Conservation (phyloP, 352 stramenopile genomes). For the Globisporangium cederbergense region DNA sequence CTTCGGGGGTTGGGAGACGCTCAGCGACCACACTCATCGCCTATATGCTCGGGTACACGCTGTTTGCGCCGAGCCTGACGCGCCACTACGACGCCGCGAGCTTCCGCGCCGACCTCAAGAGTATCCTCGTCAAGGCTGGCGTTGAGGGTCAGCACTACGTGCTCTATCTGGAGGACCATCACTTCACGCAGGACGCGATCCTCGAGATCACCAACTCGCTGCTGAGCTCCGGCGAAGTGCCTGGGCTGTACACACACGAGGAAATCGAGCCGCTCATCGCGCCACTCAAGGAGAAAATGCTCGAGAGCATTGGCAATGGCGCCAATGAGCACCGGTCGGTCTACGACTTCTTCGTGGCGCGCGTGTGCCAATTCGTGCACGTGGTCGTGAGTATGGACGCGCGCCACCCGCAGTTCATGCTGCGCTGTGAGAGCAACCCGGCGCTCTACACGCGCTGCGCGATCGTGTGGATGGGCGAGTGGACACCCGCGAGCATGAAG, state of each 20-base stretch:
- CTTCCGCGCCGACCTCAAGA: slow-evolving; percentile 90
- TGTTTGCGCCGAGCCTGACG: slow-evolving; percentile 80
- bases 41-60: slow-evolving; percentile 88
- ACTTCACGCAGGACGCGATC: slow-evolving; percentile 88
- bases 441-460: slow-evolving; percentile 90
- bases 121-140: slow-evolving; percentile 76
- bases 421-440: slow-evolving; percentile 92
- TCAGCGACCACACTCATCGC: slow-evolving; percentile 82
- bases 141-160: slow-evolving; percentile 85
- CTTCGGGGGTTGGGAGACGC: slow-evolving; percentile 84
- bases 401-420: slow-evolving; percentile 65
- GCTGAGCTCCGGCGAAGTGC: slow-evolving; percentile 90
- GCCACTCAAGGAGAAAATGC: slow-evolving; percentile 88
- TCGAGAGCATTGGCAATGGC: slow-evolving; percentile 66
- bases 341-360: slow-evolving; percentile 93
- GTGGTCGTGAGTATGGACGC: slow-evolving; percentile 81
- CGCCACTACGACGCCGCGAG: slow-evolving; percentile 64
- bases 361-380: slow-evolving; percentile 89
- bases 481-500: slow-evolving; percentile 70
- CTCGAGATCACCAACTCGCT: slow-evolving; percentile 92
- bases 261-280: slow-evolving; percentile 91
- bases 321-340: slow-evolving; percentile 69
- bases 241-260: slow-evolving; percentile 91
- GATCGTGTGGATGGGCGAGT: slow-evolving; percentile 94
- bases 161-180: slow-evolving; percentile 92